phyloP scores from a whole-genome alignment of 768 basidiomycete species.

The Dioszegia aurantiaca region DNA sequence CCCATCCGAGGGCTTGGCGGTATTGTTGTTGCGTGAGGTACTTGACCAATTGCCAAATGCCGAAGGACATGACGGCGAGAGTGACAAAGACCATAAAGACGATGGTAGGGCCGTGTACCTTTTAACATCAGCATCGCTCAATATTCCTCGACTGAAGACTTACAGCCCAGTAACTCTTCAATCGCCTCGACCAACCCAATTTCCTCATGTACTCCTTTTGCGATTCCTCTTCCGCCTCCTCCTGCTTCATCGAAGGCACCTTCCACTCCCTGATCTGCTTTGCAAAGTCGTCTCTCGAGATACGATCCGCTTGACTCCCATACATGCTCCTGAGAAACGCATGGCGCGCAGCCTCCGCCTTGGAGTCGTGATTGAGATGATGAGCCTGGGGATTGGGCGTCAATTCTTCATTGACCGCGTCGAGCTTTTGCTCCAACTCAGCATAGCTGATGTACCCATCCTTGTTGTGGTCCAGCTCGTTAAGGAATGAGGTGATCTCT shows the following conservation, averaged over 20 bases:
- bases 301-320: constrained; percentile 12
- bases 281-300: constrained; percentile 17
- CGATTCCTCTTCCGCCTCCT: constrained; percentile 16
- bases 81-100: constrained; percentile 25
- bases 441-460: constrained; percentile 27
- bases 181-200: constrained; percentile 11
- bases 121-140: too few relatives aligned
- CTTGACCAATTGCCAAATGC: constrained; percentile 28
- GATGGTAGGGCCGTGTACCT: constrained; percentile 23
- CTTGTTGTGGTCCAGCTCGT: constrained; percentile 28
- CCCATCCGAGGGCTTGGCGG: constrained; percentile 28
- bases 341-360: constrained; percentile 19
- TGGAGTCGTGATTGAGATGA: constrained; percentile 21
- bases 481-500: constrained; percentile 28
- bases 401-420: constrained; percentile 25
- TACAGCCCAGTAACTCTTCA: constrained; percentile 24
- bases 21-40: constrained; percentile 19
- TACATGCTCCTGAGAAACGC: constrained; percentile 21
- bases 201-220: constrained; percentile 22
- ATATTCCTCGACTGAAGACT: too few relatives aligned
- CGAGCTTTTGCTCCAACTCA: constrained; percentile 25
- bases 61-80: constrained; percentile 12
- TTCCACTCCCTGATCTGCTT: constrained; percentile 20
- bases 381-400: constrained; percentile 16
- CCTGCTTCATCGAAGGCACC: constrained; percentile 29